Conservation (phyloP, 139 green algal genomes). For the Tetratostichococcus sp. region DNA sequence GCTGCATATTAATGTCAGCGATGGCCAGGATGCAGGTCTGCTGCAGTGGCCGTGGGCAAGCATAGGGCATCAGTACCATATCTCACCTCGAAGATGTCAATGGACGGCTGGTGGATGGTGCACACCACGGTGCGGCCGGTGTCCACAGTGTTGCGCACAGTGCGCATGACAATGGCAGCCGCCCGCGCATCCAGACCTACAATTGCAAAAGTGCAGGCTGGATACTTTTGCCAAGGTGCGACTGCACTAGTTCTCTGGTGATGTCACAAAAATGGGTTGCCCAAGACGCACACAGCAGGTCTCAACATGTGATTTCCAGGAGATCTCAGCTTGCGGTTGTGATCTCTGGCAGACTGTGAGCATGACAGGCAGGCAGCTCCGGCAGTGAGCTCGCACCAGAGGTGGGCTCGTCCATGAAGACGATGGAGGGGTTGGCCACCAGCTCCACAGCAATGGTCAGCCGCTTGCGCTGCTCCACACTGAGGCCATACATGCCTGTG, state of each 20-base stretch:
- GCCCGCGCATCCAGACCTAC: conserved; percentile 35
- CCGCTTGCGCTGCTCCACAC: conserved; percentile 63
- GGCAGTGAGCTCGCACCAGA: not conserved
- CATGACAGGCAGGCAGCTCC: not conserved
- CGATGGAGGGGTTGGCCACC: conserved; percentile 52
- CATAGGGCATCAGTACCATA: not conserved
- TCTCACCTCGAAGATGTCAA: conserved; percentile 42
- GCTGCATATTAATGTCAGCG: too few species aligned
- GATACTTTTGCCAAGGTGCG: too few species aligned
- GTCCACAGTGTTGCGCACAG: conserved; percentile 24
- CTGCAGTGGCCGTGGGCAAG: not conserved
- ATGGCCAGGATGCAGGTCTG: not conserved
- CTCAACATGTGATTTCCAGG: too few species aligned
- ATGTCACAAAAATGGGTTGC: too few species aligned
- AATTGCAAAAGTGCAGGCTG: too few species aligned
- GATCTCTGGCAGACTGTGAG: too few species aligned
- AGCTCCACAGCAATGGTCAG: conserved; percentile 77
- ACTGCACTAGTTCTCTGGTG: too few species aligned
- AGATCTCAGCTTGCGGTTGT: too few species aligned
- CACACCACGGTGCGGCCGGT: conserved; percentile 34
- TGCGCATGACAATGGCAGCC: conserved; percentile 40
- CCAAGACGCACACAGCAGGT: too few species aligned
- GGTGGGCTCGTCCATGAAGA: conserved; percentile 24
- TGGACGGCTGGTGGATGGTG: conserved; percentile 55
- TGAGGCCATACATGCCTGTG: conserved; percentile 32